Percentiles rank a stretch among this genome's conserved stretches.
These are phyloP conservation scores for Dendrobium officinale DNA, from an alignment of 106 monocot species.

Conservation along the genomic window DNA sequence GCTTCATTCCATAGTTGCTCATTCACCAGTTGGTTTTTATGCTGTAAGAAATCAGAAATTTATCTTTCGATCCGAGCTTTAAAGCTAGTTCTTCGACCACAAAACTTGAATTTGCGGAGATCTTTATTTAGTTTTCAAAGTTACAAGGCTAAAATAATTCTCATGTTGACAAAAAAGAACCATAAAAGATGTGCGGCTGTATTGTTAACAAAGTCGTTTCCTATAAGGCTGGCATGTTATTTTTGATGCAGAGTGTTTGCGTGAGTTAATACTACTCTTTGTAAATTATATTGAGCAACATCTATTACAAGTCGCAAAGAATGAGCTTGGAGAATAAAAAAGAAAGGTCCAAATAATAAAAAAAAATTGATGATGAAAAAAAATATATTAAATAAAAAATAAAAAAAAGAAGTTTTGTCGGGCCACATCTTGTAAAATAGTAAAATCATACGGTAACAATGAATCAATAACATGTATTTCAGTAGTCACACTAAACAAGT, in stretches of 20 bases:
- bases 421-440: too few relatives aligned
- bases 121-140: not conserved
- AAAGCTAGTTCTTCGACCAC: not conserved
- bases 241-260: not conserved
- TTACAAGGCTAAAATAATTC: not conserved
- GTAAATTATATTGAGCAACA: too few relatives aligned
- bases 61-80: not conserved
- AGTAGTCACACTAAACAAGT: too few relatives aligned
- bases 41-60: conserved; percentile 30
- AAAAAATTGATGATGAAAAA: too few relatives aligned
- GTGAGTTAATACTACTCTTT: too few relatives aligned
- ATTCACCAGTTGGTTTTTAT: conserved; percentile 91
- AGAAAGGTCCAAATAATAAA: too few relatives aligned
- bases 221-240: not conserved
- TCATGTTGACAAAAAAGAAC: not conserved
- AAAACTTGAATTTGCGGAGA: not conserved
- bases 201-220: not conserved
- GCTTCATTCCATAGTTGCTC: conserved; percentile 94
- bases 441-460: too few relatives aligned
- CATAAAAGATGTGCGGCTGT: not conserved
- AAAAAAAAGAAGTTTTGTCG: too few relatives aligned
- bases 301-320: too few relatives aligned
- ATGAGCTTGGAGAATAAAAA: too few relatives aligned
- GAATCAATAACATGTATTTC: too few relatives aligned
- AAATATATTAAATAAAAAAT: too few relatives aligned